phyloP scores from a whole-genome alignment of 2,329 filamentous ascomycete species.

The Onygenales sp. region DNA sequence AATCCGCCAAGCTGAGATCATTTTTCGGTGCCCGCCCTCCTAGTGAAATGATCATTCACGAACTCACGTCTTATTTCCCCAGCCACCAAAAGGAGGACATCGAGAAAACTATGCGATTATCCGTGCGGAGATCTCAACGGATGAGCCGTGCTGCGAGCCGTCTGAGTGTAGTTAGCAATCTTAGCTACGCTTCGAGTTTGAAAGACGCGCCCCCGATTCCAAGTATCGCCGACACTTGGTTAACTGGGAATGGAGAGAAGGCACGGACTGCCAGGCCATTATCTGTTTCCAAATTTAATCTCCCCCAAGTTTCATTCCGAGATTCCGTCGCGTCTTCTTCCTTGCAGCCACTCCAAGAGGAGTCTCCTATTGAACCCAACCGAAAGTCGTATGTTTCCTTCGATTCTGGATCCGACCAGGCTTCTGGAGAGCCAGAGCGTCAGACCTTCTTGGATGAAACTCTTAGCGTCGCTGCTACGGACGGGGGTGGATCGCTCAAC shows the following conservation, averaged over 20 bases:
- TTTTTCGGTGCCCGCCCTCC: slow-evolving; percentile 90
- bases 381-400: slow-evolving; percentile 90
- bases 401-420: slow-evolving; percentile 51
- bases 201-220: slow-evolving; percentile 91
- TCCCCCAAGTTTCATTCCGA: slow-evolving; percentile 58
- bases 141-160: slow-evolving; percentile 89
- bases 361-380: slow-evolving; percentile 76
- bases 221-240: slow-evolving; percentile 89
- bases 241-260: slow-evolving; percentile 45
- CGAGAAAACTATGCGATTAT: slow-evolving; percentile 87
- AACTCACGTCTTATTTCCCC: slow-evolving; percentile 94
- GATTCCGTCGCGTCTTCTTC: slow-evolving; percentile 85
- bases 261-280: slow-evolving; percentile 44
- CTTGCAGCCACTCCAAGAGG: slow-evolving; percentile 82
- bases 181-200: slow-evolving; percentile 85
- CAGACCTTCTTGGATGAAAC: slow-evolving; percentile 82
- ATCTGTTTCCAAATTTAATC: slow-evolving; percentile 50
- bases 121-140: slow-evolving; percentile 79
- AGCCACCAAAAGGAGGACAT: slow-evolving; percentile 91
- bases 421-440: slow-evolving; percentile 64
- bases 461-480: slow-evolving; percentile 55
- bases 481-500: slow-evolving; percentile 61
- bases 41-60: slow-evolving; percentile 93
- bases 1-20: slow-evolving; percentile 34
- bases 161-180: slow-evolving; percentile 84